phyloP scores from a whole-genome alignment of 345 rosid genomes.

The Punica granatum region DNA sequence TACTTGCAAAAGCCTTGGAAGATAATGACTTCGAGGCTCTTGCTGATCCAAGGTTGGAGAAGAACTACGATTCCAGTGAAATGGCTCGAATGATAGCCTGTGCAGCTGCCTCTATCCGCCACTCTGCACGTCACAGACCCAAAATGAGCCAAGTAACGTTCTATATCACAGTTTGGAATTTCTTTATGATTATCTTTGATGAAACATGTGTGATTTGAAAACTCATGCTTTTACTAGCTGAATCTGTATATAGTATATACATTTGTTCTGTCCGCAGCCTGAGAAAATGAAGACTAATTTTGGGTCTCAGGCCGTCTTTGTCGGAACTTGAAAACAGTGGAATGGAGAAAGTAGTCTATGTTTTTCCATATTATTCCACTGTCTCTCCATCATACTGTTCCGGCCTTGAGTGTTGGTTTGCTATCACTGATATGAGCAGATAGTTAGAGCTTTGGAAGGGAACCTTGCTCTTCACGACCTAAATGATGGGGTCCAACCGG shows the following conservation, averaged over 20 bases:
- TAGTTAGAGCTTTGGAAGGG: constrained; percentile 80
- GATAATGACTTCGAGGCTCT: constrained; percentile 39
- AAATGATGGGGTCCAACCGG: constrained; percentile 46
- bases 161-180: neutral
- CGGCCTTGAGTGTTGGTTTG: neutral
- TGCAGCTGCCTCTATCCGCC: constrained; percentile 75
- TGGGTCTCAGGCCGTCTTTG: too few species aligned
- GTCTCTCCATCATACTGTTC: too few species aligned
- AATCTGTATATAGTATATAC: too few species aligned
- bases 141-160: constrained; percentile 74
- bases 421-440: constrained; percentile 26
- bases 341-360: too few species aligned
- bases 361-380: too few species aligned
- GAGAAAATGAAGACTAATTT: too few species aligned
- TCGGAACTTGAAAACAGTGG: too few species aligned
- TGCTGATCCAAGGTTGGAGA: constrained; percentile 47
- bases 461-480: constrained; percentile 54
- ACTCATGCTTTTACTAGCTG: neutral
- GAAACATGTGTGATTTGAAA: neutral
- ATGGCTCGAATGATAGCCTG: constrained; percentile 67
- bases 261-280: too few species aligned
- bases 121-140: constrained; percentile 68
- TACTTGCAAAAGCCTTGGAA: constrained; percentile 49
- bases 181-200: neutral
- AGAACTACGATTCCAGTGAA: constrained; percentile 36